These are phyloP conservation scores for carrot (Daucus carota) DNA, from an alignment of 129 eudicot species.

Conservation along the genomic window DNA sequence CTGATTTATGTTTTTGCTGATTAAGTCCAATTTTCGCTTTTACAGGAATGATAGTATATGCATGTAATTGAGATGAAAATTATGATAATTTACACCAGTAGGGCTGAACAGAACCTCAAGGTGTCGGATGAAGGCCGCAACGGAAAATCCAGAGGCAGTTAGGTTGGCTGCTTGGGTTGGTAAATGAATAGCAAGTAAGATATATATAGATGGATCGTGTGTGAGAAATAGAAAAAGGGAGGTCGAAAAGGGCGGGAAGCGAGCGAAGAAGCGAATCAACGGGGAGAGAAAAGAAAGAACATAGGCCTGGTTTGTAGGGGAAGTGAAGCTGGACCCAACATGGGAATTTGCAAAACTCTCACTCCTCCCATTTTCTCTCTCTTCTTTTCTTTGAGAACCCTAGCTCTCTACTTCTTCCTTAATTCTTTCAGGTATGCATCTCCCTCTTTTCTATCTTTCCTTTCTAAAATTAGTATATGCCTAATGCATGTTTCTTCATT, in stretches of 20 bases:
- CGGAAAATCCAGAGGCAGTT: no score
- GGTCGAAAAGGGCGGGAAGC: conserved; percentile 7
- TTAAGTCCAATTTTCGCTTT: no score
- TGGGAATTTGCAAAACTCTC: conserved; percentile 4
- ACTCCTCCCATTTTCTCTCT: conserved; percentile 6
- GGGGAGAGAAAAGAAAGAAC: neutral
- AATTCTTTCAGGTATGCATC: conserved; percentile 10
- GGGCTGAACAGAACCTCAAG: no score
- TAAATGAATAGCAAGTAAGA: no score
- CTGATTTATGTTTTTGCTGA: no score
- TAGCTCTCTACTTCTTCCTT: conserved; percentile 1
- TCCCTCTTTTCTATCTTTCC: neutral
- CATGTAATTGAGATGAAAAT: no score
- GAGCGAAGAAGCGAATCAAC: neutral
- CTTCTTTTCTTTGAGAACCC: conserved; percentile 10
- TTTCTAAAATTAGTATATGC: neutral
- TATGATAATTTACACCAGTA: no score
- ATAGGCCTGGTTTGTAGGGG: conserved; percentile 6
- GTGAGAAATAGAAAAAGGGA: neutral
- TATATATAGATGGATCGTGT: neutral
- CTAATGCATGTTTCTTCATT: neutral
- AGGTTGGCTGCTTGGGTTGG: no score
- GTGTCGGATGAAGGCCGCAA: no score
- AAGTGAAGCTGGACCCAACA: neutral
- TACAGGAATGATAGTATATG: no score